Evolutionary conservation across 106 monocot species (phyloP).

Genomic region (Posidonia australis): DNA sequence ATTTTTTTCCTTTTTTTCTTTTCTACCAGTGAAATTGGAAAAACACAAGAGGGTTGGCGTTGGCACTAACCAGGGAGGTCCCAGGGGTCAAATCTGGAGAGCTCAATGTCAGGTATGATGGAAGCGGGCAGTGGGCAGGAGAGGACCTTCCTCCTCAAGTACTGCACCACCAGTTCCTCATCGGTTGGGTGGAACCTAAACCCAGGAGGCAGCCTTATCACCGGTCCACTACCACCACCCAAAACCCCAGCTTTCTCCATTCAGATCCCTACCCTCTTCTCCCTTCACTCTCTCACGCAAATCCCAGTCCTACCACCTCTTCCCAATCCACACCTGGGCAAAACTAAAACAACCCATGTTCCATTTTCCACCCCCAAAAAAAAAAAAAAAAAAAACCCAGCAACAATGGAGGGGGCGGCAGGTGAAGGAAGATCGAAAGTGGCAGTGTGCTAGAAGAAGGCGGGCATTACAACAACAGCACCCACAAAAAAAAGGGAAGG

Average conservation of each 20-base stretch:
- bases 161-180: slow-evolving; percentile 71
- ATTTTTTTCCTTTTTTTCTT: too few species aligned
- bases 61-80: slow-evolving; percentile 43
- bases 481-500: background rate
- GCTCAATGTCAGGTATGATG: slow-evolving; percentile 63
- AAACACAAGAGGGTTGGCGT: too few species aligned
- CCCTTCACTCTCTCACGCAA: background rate
- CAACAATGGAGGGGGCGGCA: too few species aligned
- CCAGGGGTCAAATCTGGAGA: slow-evolving; percentile 58
- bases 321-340: background rate
- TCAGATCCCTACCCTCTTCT: background rate
- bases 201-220: slow-evolving; percentile 53
- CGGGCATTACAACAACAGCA: background rate
- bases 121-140: slow-evolving; percentile 52
- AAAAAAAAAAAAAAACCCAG: background rate
- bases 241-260: slow-evolving; percentile 24
- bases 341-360: slow-evolving; percentile 1
- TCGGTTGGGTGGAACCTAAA: slow-evolving; percentile 86
- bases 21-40: too few species aligned
- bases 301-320: background rate
- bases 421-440: background rate
- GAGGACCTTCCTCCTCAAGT: slow-evolving; percentile 59
- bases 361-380: background rate
- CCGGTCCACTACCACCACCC: slow-evolving; percentile 10
- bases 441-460: background rate